A percentile compares a stretch with the other conserved stretches of the same genome.
Conservation (phyloP, 495 filamentous ascomycete genomes). For the Durotheca rogersii region DNA sequence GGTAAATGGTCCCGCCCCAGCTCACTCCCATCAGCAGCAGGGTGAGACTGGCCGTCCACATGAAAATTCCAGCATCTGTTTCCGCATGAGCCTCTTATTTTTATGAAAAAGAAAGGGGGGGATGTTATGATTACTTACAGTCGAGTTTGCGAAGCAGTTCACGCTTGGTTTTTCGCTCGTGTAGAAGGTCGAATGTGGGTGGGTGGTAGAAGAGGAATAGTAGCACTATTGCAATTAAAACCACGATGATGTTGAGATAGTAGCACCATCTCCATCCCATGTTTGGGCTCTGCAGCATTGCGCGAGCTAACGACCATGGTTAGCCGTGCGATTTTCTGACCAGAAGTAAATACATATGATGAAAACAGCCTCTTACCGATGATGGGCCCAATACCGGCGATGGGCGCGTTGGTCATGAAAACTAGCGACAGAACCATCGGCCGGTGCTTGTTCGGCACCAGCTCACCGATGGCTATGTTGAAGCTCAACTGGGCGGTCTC, state of each 20-base stretch:
- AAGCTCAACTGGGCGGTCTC: conserved; percentile 46
- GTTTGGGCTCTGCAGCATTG: conserved; percentile 39
- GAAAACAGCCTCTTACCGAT: conserved; percentile 31
- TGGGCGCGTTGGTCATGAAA: conserved; percentile 40
- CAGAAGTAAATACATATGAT: no score
- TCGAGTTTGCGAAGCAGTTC: conserved; percentile 45
- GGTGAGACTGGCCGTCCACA: conserved; percentile 45
- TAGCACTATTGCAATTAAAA: conserved; percentile 37
- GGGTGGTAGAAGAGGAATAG: conserved; percentile 46
- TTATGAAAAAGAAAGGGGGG: not conserved
- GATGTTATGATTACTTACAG: conserved; percentile 38
- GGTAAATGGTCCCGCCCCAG: conserved; percentile 52
- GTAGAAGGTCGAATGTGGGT: conserved; percentile 38
- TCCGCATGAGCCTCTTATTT: not conserved
- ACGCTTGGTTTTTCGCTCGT: conserved; percentile 35
- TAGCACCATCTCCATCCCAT: conserved; percentile 49
- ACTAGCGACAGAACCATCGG: conserved; percentile 43
- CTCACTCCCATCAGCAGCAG: conserved; percentile 51
- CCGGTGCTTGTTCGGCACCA: conserved; percentile 48
- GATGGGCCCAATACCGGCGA: conserved; percentile 45
- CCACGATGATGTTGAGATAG: conserved; percentile 47
- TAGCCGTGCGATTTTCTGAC: conserved; percentile 4
- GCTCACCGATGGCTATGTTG: conserved; percentile 46
- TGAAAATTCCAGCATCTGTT: conserved; percentile 35
- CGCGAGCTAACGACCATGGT: conserved; percentile 27